A percentile compares a stretch with the other conserved stretches of the same genome.
These are phyloP conservation scores for Juncus inflexus DNA, from an alignment of 176 grass and related monocot species.

Conservation along the genomic window DNA sequence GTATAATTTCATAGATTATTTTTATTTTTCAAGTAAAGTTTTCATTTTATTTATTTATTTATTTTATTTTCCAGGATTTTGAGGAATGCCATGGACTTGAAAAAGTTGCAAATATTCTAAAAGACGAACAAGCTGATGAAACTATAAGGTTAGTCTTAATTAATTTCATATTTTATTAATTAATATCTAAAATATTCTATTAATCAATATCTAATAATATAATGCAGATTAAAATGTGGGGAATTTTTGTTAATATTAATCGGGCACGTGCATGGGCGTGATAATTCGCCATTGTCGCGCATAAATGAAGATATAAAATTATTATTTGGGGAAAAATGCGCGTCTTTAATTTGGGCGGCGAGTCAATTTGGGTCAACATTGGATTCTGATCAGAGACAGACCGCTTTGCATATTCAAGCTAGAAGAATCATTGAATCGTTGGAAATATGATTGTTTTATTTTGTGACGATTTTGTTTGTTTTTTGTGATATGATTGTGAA, in stretches of 20 bases:
- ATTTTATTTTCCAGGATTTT: constrained; percentile 59
- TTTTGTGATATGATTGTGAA: not conserved
- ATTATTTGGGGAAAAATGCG: constrained; percentile 69
- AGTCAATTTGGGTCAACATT: constrained; percentile 92
- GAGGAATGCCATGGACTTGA: constrained; percentile 78
- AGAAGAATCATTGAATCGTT: constrained; percentile 79
- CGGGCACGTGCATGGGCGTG: constrained; percentile 66
- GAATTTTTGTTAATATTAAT: constrained; percentile 86
- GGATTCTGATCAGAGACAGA: constrained; percentile 72
- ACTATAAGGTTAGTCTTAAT: constrained; percentile 58
- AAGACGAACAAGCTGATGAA: constrained; percentile 79
- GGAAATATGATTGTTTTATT: constrained; percentile 46
- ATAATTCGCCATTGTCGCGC: constrained; percentile 64
- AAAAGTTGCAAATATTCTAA: constrained; percentile 86
- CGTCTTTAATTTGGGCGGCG: constrained; percentile 82
- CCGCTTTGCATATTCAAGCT: constrained; percentile 84
- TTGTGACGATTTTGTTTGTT: not conserved
- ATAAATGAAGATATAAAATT: constrained; percentile 70
- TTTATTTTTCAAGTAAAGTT: constrained; percentile 16
- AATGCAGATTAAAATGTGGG: constrained; percentile 84
- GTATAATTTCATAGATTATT: constrained; percentile 34
- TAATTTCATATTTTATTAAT: constrained; percentile 3
- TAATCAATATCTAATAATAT: not conserved
- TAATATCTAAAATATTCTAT: not conserved
- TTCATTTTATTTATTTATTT: constrained; percentile 20